phyloP scores from a whole-genome alignment of 2,329 filamentous ascomycete species.

The Triangularia verruculosa region DNA sequence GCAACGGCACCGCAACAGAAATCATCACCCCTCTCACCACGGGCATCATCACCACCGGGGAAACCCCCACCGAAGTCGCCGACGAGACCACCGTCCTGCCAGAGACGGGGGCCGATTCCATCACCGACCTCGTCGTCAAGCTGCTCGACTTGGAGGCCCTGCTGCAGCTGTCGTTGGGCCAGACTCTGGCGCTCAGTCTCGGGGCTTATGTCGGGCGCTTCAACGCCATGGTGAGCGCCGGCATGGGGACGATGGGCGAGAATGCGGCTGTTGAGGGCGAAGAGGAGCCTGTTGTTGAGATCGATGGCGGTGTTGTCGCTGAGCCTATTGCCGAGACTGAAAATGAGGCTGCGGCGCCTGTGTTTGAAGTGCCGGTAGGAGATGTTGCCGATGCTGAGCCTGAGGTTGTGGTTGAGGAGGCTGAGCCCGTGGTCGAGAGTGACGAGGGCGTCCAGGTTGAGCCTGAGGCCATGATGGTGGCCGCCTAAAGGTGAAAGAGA shows the following conservation, averaged over 20 bases:
- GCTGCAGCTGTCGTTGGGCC: background rate
- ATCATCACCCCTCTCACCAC: background rate
- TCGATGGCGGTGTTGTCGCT: too few relatives aligned
- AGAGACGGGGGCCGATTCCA: too few relatives aligned
- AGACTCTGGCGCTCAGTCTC: background rate
- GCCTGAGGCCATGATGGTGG: background rate
- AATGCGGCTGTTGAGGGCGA: background rate
- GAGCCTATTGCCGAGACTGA: too few relatives aligned
- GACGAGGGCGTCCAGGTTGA: background rate
- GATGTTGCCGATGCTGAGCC: background rate
- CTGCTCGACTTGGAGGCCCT: background rate
- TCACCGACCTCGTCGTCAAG: background rate
- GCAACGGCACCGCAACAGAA: background rate
- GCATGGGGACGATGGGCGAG: background rate
- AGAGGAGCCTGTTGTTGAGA: background rate
- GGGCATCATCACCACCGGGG: background rate
- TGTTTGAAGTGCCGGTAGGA: too few relatives aligned
- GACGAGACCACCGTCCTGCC: background rate
- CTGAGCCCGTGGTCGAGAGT: background rate
- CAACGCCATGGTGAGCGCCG: background rate
- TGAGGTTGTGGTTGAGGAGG: background rate
- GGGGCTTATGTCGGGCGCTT: background rate
- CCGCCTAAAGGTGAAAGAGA: background rate
- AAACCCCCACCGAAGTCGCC: background rate
- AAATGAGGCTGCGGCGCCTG: too few relatives aligned